Conservation (phyloP, 768 basidiomycete species). For the Rickenella mellea region DNA sequence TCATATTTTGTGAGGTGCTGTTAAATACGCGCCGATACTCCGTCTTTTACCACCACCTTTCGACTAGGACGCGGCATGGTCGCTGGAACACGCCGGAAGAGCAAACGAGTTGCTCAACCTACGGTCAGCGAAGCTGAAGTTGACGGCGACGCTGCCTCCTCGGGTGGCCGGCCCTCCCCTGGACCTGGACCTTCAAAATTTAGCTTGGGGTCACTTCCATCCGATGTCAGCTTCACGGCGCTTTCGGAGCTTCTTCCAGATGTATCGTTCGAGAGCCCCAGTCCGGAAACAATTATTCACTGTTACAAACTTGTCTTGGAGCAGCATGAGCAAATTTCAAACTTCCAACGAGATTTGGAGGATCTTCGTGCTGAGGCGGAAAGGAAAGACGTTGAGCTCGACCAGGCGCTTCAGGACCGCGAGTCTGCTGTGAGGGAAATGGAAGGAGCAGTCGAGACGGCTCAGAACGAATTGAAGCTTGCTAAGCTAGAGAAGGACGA, state of each 20-base stretch:
- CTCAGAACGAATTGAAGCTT: constrained; percentile 46
- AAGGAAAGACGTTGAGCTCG: constrained; percentile 73
- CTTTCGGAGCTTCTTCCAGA: constrained; percentile 57
- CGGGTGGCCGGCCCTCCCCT: not conserved
- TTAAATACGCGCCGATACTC: no score
- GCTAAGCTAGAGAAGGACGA: constrained; percentile 56
- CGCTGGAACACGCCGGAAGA: constrained; percentile 1
- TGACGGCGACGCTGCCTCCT: not conserved
- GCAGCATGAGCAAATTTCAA: constrained; percentile 47
- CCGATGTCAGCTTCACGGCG: constrained; percentile 56
- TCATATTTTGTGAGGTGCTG: no score
- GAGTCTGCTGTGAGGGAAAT: constrained; percentile 52
- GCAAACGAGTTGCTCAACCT: not conserved
- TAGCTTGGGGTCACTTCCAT: constrained; percentile 23
- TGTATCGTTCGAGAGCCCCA: constrained; percentile 42
- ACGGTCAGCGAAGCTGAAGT: not conserved
- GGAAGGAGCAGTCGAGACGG: constrained; percentile 39
- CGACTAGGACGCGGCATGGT: no score
- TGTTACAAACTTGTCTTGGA: constrained; percentile 55
- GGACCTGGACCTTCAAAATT: not conserved
- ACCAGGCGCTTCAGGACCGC: constrained; percentile 74
- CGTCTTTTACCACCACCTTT: no score
- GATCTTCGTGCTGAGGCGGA: constrained; percentile 57
- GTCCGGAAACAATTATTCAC: constrained; percentile 48
- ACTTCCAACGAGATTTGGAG: constrained; percentile 54